Percentiles rank a stretch among this genome's conserved stretches.
phyloP scores from a whole-genome alignment of 31 red algal genomes.

The Porphyra umbilicalis region DNA sequence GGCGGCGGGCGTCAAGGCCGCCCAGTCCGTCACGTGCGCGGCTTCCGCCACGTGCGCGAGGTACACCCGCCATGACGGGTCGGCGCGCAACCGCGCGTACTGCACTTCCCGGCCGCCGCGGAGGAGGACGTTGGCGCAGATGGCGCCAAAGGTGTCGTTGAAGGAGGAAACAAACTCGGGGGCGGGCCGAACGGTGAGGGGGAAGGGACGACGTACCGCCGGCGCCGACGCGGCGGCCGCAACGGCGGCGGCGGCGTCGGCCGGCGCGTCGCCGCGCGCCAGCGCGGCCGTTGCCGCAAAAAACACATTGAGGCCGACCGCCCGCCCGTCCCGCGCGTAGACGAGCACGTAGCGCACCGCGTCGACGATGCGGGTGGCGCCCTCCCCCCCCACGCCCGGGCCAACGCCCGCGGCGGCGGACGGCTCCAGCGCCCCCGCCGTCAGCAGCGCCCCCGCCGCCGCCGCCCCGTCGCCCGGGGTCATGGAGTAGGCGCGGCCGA shows the following conservation, averaged over 20 bases:
- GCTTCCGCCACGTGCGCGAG: slow-evolving; percentile 32
- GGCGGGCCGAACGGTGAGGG: slow-evolving; percentile 6
- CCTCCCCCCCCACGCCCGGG: slow-evolving; percentile 38
- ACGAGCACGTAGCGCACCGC: neutral
- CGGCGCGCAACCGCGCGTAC: slow-evolving; percentile 28
- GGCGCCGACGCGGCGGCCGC: neutral
- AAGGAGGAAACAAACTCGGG: slow-evolving; percentile 24
- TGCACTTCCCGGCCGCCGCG: slow-evolving; percentile 47
- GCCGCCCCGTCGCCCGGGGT: neutral
- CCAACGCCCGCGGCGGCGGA: slow-evolving; percentile 21
- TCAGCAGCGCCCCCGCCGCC: neutral
- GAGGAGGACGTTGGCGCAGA: slow-evolving; percentile 30
- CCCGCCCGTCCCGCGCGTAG: neutral
- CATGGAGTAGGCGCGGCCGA: neutral
- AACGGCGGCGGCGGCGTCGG: slow-evolving; percentile 33
- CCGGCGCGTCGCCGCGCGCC: too few relatives aligned
- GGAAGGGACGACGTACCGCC: neutral
- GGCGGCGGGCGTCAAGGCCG: neutral
- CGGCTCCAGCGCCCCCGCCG: slow-evolving; percentile 19
- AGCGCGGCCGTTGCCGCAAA: neutral
- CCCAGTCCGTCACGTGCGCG: slow-evolving; percentile 16
- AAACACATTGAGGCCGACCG: neutral
- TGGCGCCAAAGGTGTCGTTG: slow-evolving; percentile 28
- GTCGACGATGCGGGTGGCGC: slow-evolving; percentile 14
- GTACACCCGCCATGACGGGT: slow-evolving; percentile 26